Percentiles rank a stretch among this genome's conserved stretches.
Conservation (phyloP, 805 yeast species). For the Clavispora vitiphila region DNA sequence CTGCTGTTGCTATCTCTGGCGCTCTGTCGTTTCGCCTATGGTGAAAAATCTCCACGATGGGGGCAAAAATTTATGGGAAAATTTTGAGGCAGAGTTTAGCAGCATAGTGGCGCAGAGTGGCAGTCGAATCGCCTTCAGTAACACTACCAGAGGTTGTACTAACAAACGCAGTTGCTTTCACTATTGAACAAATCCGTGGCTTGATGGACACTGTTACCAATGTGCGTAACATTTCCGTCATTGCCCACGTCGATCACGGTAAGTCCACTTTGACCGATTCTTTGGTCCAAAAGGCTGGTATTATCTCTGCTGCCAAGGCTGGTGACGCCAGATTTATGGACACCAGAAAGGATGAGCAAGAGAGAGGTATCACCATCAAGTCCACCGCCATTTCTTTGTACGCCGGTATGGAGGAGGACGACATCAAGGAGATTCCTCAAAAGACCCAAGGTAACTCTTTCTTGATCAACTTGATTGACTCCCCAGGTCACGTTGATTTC, state of each 20-base stretch:
- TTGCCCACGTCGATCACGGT: constrained; percentile 99
- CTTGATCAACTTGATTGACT: constrained; percentile 96
- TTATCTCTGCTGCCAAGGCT: constrained; percentile 98
- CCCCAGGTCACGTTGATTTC: constrained; percentile 99
- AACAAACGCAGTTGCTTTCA: constrained; percentile 43
- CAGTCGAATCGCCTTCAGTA: no score
- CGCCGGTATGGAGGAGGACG: constrained; percentile 83
- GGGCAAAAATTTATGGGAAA: no score
- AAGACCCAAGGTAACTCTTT: constrained; percentile 88
- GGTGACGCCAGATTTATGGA: constrained; percentile 99
- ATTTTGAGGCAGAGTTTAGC: no score
- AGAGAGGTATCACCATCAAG: constrained; percentile 99
- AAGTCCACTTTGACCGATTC: constrained; percentile 99
- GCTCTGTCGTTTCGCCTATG: no score
- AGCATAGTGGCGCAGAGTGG: no score
- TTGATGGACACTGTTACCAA: constrained; percentile 99
- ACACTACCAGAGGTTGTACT: constrained; percentile 9
- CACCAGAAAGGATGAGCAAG: constrained; percentile 99
- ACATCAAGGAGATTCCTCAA: constrained; percentile 86
- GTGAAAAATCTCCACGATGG: no score
- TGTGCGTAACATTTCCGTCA: constrained; percentile 99
- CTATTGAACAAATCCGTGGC: constrained; percentile 86
- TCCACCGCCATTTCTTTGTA: constrained; percentile 97
- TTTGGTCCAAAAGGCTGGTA: constrained; percentile 98
- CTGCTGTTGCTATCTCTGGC: no score